Evolutionary conservation across 306 rosid genomes (phyloP), one percentile per base, ranked within the genome.

Genomic region (Dryas alaskensis): DNA sequence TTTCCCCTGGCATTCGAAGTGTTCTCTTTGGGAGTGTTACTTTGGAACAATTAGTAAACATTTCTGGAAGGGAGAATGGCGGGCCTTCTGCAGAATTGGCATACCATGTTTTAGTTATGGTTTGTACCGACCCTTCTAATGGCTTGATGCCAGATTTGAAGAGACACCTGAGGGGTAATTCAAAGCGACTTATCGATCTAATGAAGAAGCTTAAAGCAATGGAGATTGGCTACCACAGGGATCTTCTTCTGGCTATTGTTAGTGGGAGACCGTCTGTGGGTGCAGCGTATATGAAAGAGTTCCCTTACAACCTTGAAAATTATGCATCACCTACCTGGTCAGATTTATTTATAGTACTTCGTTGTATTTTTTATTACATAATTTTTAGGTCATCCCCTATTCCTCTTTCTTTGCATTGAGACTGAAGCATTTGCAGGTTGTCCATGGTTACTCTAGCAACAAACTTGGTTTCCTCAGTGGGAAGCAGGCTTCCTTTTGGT

Each of bases 21-120:
- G 98, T 94, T 71, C 78, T 94, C 58, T 94, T 94, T 75, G 97
- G 97, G 60, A 94, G 93, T 74, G 88, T n/a, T 50, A 83, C 95
- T 16, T 72, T 94, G 86, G 95, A 91, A 77, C 97, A 88, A 68
- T 76, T 94, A 49, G 81, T 81, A 44, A 83, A 77, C 54, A 75
- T 89, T 80, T 94, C 85, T 71, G 96, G 88, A 40, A 87, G 90
- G 80, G 95, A 81, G 71, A 82, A 77, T 77, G 89, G 88, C 37
- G 92, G 86, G 3, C 80, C 72, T 70, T 81, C 81, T 27, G 84
- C 88, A 25, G 90, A 89, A 58, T 74, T 81, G 72, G 96, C 97
- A 2, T 82, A 84, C 69, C 70, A 47, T 63, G 82, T 91, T 73
- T 87, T 94, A 51, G 62, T 86, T 65, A 67, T 73, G 84, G 98